phyloP scores from a whole-genome alignment of 225 moss, liverwort and hornwort genomes.

The Pseudoscleropodium purum region DNA sequence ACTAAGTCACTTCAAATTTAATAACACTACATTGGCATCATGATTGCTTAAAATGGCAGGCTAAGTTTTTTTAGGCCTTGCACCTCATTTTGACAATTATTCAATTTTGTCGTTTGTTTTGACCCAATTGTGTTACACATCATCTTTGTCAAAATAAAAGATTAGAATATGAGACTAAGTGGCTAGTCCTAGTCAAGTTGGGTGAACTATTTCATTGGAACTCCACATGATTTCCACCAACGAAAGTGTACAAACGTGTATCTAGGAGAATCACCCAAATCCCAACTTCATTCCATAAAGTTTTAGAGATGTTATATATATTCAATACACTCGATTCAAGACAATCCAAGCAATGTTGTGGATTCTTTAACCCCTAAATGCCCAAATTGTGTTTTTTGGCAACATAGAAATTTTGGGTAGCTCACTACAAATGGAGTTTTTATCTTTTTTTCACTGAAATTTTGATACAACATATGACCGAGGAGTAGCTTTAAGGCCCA shows the following conservation, averaged over 20 bases:
- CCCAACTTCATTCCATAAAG: background rate
- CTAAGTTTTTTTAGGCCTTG: background rate
- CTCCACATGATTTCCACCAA: no score
- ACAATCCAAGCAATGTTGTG: background rate
- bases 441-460: no score
- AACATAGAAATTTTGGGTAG: no score
- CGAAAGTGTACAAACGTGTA: background rate
- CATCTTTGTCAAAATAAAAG: background rate
- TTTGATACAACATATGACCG: no score
- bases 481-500: no score
- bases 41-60: no score
- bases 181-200: background rate
- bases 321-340: background rate
- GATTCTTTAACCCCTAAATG: no score
- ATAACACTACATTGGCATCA: background rate
- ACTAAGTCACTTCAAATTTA: background rate
- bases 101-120: background rate
- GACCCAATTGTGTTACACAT: background rate
- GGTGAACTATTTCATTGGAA: background rate
- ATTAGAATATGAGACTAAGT: background rate
- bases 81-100: background rate
- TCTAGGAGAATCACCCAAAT: no score
- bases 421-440: no score
- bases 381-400: no score
- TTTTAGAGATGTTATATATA: no score